Base-by-base conservation (phyloP, 352 stramenopile genomes). In the Peronospora destructor region DNA sequence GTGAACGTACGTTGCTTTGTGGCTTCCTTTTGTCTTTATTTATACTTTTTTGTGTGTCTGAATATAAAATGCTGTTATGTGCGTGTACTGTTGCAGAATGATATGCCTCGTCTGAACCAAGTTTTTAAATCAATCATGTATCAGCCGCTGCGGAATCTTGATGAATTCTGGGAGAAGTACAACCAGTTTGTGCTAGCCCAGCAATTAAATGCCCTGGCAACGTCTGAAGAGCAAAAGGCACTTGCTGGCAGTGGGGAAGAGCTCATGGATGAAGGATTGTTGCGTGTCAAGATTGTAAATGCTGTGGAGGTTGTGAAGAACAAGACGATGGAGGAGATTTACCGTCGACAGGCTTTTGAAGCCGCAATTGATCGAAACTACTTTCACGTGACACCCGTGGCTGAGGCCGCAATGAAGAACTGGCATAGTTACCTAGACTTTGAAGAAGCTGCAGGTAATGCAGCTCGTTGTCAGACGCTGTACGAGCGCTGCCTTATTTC, bases 91-190 rank as follows among this genome's bases (percentile, higher is more conserved):
- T 6, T 47, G 10, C 49, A 90, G 79, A 90, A 90, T 53, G 73
- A 90, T 44, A 90, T 90, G 79, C 46, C 80, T 6, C 76, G 79
- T 7, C 53, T 90, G 21, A 90, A 90, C 49, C 60, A 83, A 57
- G 73, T 90, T 43, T 90, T 90, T 42, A 87, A 87, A 65, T 75
- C 76, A 36, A 82, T 87, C 25, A 77, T 90, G 66, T 28, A 73
- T 14, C 68, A 85, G 19, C 76, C 79, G 29, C 47, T 90, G 48
- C 80, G 70, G 34, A 90, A 90, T 55, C 53, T 90, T 29, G 79
- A 87, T 13, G 79, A 90, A 39, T 87, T 90, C 16, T 90, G 79
- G 79, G 79, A 90, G 32, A 87, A 86, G 48, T 90, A 90, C 59
- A 90, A 90, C 55, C 76, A 87, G 46, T 90, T 87, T 59, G 76